Evolutionary conservation across 371 early-diverging fungal genomes (phyloP).

Genomic region (Mucor lusitanicus): DNA sequence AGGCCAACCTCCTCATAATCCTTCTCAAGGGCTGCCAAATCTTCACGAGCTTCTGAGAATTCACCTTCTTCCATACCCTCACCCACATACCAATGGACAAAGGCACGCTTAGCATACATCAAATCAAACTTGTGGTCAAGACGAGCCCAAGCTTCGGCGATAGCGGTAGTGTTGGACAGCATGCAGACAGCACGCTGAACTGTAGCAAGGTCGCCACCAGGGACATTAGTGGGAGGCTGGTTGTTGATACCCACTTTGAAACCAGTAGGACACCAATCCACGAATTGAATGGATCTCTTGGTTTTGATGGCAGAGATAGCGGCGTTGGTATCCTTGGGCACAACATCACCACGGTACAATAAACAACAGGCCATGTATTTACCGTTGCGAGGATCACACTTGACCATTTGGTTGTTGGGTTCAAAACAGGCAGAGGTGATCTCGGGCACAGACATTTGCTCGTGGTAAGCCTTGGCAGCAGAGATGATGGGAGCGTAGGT

Average conservation of each 20-base stretch:
- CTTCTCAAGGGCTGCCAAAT: constrained; percentile 99
- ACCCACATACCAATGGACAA: constrained; percentile 99
- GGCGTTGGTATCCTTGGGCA: constrained; percentile 82
- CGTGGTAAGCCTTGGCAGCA: constrained; percentile 88
- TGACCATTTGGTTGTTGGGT: constrained; percentile 94
- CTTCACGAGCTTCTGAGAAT: constrained; percentile 90
- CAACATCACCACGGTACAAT: constrained; percentile 92
- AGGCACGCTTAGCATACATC: constrained; percentile 98
- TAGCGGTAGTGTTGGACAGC: constrained; percentile 96
- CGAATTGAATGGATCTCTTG: constrained; percentile 91
- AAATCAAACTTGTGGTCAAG: constrained; percentile 95
- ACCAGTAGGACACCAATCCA: constrained; percentile 98
- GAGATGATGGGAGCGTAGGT: constrained; percentile 94
- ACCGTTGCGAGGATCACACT: constrained; percentile 91
- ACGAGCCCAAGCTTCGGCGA: constrained; percentile 96
- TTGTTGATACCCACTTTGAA: constrained; percentile 98
- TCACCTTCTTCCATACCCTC: constrained; percentile 97
- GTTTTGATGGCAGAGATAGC: constrained; percentile 88
- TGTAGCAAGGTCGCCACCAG: constrained; percentile 89
- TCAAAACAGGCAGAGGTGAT: constrained; percentile 93
- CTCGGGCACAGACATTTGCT: constrained; percentile 85
- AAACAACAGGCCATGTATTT: constrained; percentile 96
- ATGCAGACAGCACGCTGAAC: constrained; percentile 95
- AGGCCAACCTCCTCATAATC: constrained; percentile 98
- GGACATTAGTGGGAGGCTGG: constrained; percentile 87